These are phyloP conservation scores for Solanum ahanhuiri DNA, from an alignment of 257 asterid genomes.

Conservation along the genomic window DNA sequence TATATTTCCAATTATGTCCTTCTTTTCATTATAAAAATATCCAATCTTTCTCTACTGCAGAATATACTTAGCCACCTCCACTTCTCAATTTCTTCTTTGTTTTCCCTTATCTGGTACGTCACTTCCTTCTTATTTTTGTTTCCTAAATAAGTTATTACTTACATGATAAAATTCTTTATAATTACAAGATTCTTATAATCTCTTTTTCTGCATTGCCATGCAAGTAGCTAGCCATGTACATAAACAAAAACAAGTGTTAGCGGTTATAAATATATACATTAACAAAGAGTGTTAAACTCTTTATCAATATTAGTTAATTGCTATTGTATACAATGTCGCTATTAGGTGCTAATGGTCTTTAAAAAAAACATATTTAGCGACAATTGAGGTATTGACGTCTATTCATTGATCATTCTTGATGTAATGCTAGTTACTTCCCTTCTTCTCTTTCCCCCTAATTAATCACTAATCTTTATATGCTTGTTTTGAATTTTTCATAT, in stretches of 20 bases:
- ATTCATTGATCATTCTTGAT: too few relatives aligned
- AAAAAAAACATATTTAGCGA: too few relatives aligned
- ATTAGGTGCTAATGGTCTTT: too few relatives aligned
- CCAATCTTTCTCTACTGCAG: constrained; percentile 18
- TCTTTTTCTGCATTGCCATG: neutral
- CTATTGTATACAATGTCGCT: too few relatives aligned
- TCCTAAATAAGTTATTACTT: neutral
- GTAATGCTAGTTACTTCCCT: neutral
- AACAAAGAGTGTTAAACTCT: neutral
- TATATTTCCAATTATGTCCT: neutral
- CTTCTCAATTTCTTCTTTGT: neutral
- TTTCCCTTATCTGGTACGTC: neutral
- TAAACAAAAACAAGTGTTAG: neutral
- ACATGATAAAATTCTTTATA: neutral
- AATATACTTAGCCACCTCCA: neutral
- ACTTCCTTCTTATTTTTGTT: neutral
- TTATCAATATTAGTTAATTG: too few relatives aligned
- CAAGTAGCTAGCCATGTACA: neutral
- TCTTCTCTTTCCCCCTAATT: neutral
- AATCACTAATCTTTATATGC: neutral
- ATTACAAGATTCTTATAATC: neutral
- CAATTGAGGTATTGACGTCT: too few relatives aligned
- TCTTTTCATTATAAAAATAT: constrained; percentile 17
- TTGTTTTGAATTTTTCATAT: neutral
- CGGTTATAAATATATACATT: neutral